Conservation (phyloP, 2,329 filamentous ascomycete genomes). For the Pestalotiopsis sp. region DNA sequence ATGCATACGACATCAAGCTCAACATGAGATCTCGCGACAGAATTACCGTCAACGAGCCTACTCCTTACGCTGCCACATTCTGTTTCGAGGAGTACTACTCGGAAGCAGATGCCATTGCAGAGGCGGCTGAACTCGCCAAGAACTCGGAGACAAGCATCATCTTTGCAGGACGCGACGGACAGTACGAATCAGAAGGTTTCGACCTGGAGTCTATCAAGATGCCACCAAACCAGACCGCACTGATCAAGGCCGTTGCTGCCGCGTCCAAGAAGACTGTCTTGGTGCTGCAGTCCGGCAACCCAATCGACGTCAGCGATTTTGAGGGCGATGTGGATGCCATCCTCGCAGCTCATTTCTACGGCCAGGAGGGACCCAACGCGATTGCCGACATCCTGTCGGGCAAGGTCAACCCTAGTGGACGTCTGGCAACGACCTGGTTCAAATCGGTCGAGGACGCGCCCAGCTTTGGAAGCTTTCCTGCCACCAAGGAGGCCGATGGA, state of each 20-base stretch:
- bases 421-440: conserved; percentile 4
- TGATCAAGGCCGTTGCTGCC: conserved; percentile 5
- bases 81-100: conserved; percentile 8
- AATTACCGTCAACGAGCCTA: conserved; percentile 5
- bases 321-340: conserved; percentile 6
- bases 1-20: conserved; percentile 15
- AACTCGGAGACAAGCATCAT: conserved; percentile 8
- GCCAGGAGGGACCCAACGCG: conserved; percentile 2
- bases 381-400: conserved; percentile 4
- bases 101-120: background rate
- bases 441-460: conserved; percentile 2
- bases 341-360: conserved; percentile 1
- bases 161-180: conserved; percentile 8
- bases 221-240: background rate
- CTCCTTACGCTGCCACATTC: conserved; percentile 1
- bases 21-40: conserved; percentile 13
- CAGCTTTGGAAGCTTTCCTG: background rate
- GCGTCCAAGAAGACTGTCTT: conserved; percentile 1
- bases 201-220: conserved; percentile 1
- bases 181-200: conserved; percentile 8
- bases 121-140: conserved; percentile 1
- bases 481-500: background rate
- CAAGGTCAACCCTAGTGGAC: conserved; percentile 4
- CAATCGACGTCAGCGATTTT: conserved; percentile 8
- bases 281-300: conserved; percentile 6